Evolutionary conservation across 768 basidiomycete species (phyloP).

Genomic region (Neoboletus subvelutipes): DNA sequence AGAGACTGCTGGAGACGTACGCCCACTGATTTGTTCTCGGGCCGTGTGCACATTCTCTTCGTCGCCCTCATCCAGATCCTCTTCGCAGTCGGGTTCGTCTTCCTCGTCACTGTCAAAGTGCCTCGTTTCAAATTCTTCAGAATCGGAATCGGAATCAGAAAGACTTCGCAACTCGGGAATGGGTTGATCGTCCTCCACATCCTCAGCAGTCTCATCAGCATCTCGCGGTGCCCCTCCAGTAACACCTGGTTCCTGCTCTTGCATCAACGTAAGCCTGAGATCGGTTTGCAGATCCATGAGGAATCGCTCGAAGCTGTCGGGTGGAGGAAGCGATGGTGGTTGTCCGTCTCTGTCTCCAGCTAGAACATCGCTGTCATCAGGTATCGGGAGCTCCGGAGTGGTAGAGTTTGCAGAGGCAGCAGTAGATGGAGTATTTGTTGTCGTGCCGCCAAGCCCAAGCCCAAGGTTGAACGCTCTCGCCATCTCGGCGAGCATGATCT

Average conservation of each 20-base stretch:
- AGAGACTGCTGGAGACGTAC: slow-evolving; percentile 27
- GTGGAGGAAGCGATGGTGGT: slow-evolving; percentile 38
- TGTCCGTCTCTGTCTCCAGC: slow-evolving; percentile 15
- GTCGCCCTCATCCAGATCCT: slow-evolving; percentile 28
- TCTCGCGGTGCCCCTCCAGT: slow-evolving; percentile 5
- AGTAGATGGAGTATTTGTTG: slow-evolving; percentile 5
- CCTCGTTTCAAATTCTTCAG: slow-evolving; percentile 25
- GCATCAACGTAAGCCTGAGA: slow-evolving; percentile 60
- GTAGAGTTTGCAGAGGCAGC: slow-evolving; percentile 6
- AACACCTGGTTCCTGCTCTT: slow-evolving; percentile 22
- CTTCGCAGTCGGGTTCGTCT: slow-evolving; percentile 31
- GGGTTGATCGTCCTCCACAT: slow-evolving; percentile 15
- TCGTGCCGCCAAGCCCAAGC: slow-evolving; percentile 45
- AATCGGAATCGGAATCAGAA: slow-evolving; percentile 30
- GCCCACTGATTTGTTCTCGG: slow-evolving; percentile 23
- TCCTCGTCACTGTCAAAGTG: slow-evolving; percentile 21
- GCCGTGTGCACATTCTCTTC: slow-evolving; percentile 26
- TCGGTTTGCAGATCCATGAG: slow-evolving; percentile 76
- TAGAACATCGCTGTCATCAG: slow-evolving; percentile 4
- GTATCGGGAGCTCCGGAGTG: slow-evolving; percentile 6
- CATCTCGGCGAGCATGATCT: slow-evolving; percentile 79
- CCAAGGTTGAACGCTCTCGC: slow-evolving; percentile 77
- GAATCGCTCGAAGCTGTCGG: slow-evolving; percentile 81
- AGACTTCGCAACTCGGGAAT: slow-evolving; percentile 27
- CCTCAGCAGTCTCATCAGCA: slow-evolving; percentile 13